Evolutionary conservation across 2,329 filamentous ascomycete genomes (phyloP).

Genomic region (Spiromastix sp.): DNA sequence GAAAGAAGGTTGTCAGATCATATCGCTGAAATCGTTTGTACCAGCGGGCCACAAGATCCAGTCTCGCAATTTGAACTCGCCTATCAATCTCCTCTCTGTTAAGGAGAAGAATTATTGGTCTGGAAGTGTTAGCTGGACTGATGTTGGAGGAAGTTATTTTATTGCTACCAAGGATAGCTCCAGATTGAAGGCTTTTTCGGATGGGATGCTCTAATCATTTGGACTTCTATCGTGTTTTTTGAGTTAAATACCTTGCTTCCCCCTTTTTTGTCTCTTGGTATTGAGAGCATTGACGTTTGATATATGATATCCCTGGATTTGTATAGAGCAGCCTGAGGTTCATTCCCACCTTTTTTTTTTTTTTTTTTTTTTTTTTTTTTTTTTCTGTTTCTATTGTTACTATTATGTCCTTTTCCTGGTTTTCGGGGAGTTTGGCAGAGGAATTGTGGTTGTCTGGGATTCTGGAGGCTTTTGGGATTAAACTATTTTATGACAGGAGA

Average conservation of each 20-base stretch:
- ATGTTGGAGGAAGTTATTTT: constrained; percentile 73
- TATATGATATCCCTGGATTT: not conserved
- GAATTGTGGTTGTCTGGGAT: no score
- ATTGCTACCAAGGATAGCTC: constrained; percentile 68
- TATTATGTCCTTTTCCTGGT: not conserved
- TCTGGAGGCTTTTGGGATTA: no score
- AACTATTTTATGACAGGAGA: no score
- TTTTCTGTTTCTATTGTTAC: not conserved
- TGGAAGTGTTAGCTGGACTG: constrained; percentile 78
- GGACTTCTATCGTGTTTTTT: not conserved
- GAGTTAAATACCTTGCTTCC: not conserved
- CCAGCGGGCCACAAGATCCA: constrained; percentile 67
- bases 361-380: not conserved
- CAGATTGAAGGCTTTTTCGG: constrained; percentile 40
- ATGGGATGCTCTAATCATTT: constrained; percentile 17
- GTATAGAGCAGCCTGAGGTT: not conserved
- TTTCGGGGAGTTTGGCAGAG: no score
- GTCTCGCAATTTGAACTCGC: constrained; percentile 65
- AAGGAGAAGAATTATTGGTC: constrained; percentile 60
- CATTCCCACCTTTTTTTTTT: not conserved
- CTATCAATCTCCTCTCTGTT: constrained; percentile 70
- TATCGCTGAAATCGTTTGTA: constrained; percentile 87
- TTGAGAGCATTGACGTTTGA: not conserved
- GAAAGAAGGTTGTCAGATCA: constrained; percentile 79
- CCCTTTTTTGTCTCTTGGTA: not conserved